Conservation (phyloP, 495 filamentous ascomycete species). For the Aspergillus cavernicola region DNA sequence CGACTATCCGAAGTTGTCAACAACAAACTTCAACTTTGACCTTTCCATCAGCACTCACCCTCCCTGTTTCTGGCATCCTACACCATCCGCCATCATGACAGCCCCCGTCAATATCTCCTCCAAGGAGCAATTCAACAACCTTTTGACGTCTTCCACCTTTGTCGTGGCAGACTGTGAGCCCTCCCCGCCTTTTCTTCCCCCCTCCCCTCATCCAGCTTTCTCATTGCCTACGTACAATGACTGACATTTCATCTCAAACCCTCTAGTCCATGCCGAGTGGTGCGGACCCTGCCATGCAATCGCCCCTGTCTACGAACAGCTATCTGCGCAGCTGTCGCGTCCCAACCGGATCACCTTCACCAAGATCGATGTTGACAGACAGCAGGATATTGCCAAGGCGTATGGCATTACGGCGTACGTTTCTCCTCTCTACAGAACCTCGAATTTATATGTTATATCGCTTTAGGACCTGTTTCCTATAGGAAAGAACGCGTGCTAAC, state of each 20-base stretch:
- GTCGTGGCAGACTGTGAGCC: conserved; percentile 84
- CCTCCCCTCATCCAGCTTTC: conserved; percentile 4
- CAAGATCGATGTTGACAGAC: conserved; percentile 79
- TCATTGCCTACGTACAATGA: not conserved
- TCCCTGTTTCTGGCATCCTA: conserved; percentile 7
- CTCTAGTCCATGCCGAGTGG: conserved; percentile 81
- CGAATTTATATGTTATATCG: not conserved
- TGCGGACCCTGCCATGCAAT: conserved; percentile 82
- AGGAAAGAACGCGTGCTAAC: not conserved
- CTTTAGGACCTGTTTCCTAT: not conserved
- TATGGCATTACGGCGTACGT: conserved; percentile 71
- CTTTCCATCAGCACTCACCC: conserved; percentile 11
- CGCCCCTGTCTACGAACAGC: conserved; percentile 77
- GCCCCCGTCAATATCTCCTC: conserved; percentile 69
- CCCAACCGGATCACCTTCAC: conserved; percentile 74
- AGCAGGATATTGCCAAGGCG: conserved; percentile 65
- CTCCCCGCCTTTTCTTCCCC: conserved; percentile 11
- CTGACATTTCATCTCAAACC: conserved; percentile 16
- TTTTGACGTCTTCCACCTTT: conserved; percentile 64
- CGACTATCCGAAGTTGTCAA: conserved; percentile 21
- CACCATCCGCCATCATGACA: conserved; percentile 47
- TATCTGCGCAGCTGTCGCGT: conserved; percentile 67
- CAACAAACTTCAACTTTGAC: conserved; percentile 15
- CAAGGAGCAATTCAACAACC: conserved; percentile 60
- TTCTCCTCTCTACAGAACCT: not conserved